phyloP scores from a whole-genome alignment of 768 basidiomycete genomes.

The Lactarius sp. region DNA sequence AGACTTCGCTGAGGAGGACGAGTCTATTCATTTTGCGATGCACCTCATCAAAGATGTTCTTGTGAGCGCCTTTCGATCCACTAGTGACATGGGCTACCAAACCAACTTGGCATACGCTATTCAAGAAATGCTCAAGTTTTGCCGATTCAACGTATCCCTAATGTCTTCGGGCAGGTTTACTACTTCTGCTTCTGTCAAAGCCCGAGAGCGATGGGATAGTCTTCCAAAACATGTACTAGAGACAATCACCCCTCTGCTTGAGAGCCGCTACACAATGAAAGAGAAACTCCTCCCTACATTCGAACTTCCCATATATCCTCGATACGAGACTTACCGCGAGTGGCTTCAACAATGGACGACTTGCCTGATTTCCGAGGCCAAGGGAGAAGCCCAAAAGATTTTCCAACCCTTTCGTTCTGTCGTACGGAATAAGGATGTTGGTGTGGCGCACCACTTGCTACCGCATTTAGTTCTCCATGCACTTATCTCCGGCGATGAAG shows the following conservation, averaged over 20 bases:
- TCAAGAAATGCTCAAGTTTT: slow-evolving; percentile 84
- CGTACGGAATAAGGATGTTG: slow-evolving; percentile 82
- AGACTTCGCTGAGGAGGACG: slow-evolving; percentile 77
- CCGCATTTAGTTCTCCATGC: slow-evolving; percentile 89
- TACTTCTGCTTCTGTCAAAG: slow-evolving; percentile 52
- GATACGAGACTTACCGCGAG: slow-evolving; percentile 80
- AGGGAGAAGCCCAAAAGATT: slow-evolving; percentile 55
- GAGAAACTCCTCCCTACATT: slow-evolving; percentile 31
- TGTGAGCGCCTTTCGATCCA: slow-evolving; percentile 85
- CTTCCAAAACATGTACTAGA: slow-evolving; percentile 83
- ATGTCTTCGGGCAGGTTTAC: slow-evolving; percentile 47
- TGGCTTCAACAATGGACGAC: slow-evolving; percentile 92
- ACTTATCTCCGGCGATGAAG: slow-evolving; percentile 66
- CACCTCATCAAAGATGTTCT: slow-evolving; percentile 84
- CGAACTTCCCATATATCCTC: slow-evolving; percentile 74
- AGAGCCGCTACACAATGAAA: slow-evolving; percentile 50
- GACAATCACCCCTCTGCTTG: slow-evolving; percentile 79
- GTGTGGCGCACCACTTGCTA: slow-evolving; percentile 87
- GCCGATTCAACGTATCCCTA: slow-evolving; percentile 77
- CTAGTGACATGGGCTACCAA: slow-evolving; percentile 92
- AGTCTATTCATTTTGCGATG: slow-evolving; percentile 73
- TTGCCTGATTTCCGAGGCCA: slow-evolving; percentile 66
- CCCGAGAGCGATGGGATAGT: slow-evolving; percentile 70
- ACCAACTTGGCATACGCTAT: slow-evolving; percentile 85
- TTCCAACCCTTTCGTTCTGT: slow-evolving; percentile 77